A percentile compares a stretch with the other conserved stretches of the same genome.
phyloP scores from a whole-genome alignment of 1,139 yeast species.

The Suhomyces ambrosiae region DNA sequence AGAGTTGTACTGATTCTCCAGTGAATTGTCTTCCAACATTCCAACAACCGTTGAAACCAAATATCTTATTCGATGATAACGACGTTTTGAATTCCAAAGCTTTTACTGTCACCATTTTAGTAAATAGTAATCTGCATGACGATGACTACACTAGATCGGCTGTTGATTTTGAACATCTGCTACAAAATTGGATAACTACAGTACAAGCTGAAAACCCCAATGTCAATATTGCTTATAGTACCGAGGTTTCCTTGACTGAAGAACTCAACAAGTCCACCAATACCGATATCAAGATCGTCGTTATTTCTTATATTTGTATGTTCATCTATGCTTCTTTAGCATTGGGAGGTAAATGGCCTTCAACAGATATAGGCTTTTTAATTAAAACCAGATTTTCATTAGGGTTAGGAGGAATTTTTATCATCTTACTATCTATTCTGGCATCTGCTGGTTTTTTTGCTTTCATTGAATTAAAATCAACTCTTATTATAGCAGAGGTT shows the following conservation, averaged over 20 bases:
- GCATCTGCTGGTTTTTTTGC: constrained; percentile 86
- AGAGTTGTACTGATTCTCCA: constrained; percentile 72
- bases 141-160: constrained; percentile 46
- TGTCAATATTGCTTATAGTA: constrained; percentile 68
- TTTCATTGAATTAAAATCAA: constrained; percentile 73
- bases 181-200: constrained; percentile 58
- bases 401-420: constrained; percentile 79
- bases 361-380: constrained; percentile 30
- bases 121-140: constrained; percentile 48
- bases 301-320: constrained; percentile 83
- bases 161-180: constrained; percentile 61
- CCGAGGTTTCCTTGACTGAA: constrained; percentile 80
- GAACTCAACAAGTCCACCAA: constrained; percentile 82
- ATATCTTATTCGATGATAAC: constrained; percentile 58
- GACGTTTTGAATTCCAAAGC: constrained; percentile 66
- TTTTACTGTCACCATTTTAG: constrained; percentile 70
- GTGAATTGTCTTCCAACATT: constrained; percentile 88
- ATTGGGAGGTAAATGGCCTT: constrained; percentile 58
- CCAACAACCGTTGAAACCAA: constrained; percentile 83
- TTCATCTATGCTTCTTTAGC: constrained; percentile 86
- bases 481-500: constrained; percentile 92
- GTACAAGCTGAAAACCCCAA: constrained; percentile 51
- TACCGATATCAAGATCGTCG: constrained; percentile 72
- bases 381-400: constrained; percentile 69
- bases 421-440: constrained; percentile 76